Conservation (phyloP, 192 early-diverging fungal genomes). For the Funneliformis geosporum region DNA sequence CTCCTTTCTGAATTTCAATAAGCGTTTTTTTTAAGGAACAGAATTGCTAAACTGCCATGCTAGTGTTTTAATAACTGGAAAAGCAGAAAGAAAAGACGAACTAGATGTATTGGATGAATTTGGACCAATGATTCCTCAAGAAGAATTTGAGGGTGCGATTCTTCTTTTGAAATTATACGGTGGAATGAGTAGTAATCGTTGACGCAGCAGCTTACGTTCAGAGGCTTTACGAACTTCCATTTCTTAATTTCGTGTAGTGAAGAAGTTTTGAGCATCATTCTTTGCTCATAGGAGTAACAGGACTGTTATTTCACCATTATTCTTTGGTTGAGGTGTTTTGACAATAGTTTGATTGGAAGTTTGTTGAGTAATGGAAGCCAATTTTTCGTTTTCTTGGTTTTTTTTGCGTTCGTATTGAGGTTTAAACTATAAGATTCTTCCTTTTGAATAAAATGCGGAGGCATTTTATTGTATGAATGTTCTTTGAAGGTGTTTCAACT, state of each 20-base stretch:
- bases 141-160: constrained; percentile 31
- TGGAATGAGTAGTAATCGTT: constrained; percentile 32
- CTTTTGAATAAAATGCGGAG: no score
- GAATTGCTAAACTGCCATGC: constrained; percentile 39
- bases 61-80: constrained; percentile 18
- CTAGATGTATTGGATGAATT: no score
- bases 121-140: constrained; percentile 44
- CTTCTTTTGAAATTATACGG: background rate
- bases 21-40: constrained; percentile 57
- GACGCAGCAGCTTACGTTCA: constrained; percentile 33
- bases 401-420: constrained; percentile 44
- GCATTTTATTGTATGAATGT: background rate
- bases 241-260: constrained; percentile 64
- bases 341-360: background rate
- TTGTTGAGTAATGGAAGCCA: background rate
- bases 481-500: background rate
- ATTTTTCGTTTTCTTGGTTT: constrained; percentile 39
- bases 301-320: background rate
- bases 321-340: constrained; percentile 26
- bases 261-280: constrained; percentile 41
- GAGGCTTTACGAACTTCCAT: constrained; percentile 56
- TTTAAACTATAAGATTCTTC: background rate
- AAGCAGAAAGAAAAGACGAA: constrained; percentile 30
- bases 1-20: constrained; percentile 57
- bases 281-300: constrained; percentile 41